These are phyloP conservation scores for Naganishia vishniacii DNA, from an alignment of 768 basidiomycete species.

Conservation along the genomic window DNA sequence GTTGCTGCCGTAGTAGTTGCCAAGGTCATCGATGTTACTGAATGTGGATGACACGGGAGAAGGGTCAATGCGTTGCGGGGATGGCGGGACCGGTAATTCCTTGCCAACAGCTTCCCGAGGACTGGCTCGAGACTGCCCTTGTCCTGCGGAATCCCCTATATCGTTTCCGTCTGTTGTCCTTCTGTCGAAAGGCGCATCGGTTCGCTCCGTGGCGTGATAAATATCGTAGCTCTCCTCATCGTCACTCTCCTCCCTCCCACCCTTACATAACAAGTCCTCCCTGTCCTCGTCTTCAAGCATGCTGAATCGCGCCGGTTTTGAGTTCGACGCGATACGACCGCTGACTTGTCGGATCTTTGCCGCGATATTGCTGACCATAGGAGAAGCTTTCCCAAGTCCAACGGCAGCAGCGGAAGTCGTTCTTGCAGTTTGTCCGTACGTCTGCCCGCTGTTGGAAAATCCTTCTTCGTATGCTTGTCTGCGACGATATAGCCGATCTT, in stretches of 20 bases:
- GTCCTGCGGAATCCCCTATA: no score
- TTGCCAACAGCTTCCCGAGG: background rate
- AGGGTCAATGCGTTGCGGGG: slow-evolving; percentile 31
- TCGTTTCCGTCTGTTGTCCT: no score
- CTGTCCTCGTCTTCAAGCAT: slow-evolving; percentile 47
- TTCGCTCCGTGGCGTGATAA: background rate
- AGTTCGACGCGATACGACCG: background rate
- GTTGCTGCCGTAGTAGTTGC: slow-evolving; percentile 16
- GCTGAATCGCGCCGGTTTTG: slow-evolving; percentile 37
- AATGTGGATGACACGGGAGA: slow-evolving; percentile 20
- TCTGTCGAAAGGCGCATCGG: no score
- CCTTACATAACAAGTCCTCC: slow-evolving; percentile 32
- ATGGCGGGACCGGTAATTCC: slow-evolving; percentile 27
- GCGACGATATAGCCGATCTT: no score
- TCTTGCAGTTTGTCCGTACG: no score
- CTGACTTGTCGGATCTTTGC: slow-evolving; percentile 13
- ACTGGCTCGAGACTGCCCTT: no score
- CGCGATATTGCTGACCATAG: slow-evolving; percentile 45
- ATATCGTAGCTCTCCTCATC: background rate
- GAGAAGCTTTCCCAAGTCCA: slow-evolving; percentile 58
- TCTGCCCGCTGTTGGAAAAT: no score
- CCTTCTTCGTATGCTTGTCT: no score
- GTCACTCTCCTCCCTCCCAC: slow-evolving; percentile 41
- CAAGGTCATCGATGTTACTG: slow-evolving; percentile 16
- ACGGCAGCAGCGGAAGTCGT: no score